These are phyloP conservation scores for Stagonosporopsis chrysanthemi DNA, from an alignment of 2,329 filamentous ascomycete genomes.

Conservation along the genomic window DNA sequence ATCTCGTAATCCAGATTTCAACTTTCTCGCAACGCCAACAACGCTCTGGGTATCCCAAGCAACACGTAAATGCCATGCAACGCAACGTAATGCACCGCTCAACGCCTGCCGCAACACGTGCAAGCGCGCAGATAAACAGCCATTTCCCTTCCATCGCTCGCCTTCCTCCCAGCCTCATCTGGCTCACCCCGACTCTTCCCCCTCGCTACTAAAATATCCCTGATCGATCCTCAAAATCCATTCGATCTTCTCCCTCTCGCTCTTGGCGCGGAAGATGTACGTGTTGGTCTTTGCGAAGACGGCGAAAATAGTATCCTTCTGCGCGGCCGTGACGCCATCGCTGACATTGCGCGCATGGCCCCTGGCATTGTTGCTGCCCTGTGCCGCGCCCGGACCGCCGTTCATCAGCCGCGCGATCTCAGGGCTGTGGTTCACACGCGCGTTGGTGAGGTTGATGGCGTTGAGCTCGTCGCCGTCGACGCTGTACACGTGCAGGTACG, in stretches of 20 bases:
- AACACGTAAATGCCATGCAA: constrained; percentile 9
- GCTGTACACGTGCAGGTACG: constrained; percentile 90
- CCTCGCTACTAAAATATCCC: constrained; percentile 63
- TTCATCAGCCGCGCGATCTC: constrained; percentile 79
- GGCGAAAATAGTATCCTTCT: constrained; percentile 78
- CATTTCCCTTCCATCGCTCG: not conserved
- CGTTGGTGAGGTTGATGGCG: constrained; percentile 86
- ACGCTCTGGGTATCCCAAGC: constrained; percentile 22
- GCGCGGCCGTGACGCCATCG: constrained; percentile 30
- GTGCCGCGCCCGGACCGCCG: constrained; percentile 39
- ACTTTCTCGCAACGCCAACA: constrained; percentile 5
- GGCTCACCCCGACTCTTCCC: constrained; percentile 22
- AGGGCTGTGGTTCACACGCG: constrained; percentile 89
- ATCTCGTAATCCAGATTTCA: constrained; percentile 1
- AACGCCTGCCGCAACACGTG: constrained; percentile 2
- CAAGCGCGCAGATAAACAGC: not conserved
- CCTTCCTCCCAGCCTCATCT: not conserved
- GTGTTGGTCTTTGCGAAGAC: constrained; percentile 95
- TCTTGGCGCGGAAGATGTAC: constrained; percentile 90
- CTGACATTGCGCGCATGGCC: constrained; percentile 4
- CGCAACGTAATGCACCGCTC: not conserved
- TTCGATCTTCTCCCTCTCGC: constrained; percentile 90
- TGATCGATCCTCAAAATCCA: constrained; percentile 97
- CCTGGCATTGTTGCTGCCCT: not conserved
- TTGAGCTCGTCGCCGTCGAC: constrained; percentile 89